phyloP scores from a whole-genome alignment of 176 grass and related monocot species.

The Ananas comosus region DNA sequence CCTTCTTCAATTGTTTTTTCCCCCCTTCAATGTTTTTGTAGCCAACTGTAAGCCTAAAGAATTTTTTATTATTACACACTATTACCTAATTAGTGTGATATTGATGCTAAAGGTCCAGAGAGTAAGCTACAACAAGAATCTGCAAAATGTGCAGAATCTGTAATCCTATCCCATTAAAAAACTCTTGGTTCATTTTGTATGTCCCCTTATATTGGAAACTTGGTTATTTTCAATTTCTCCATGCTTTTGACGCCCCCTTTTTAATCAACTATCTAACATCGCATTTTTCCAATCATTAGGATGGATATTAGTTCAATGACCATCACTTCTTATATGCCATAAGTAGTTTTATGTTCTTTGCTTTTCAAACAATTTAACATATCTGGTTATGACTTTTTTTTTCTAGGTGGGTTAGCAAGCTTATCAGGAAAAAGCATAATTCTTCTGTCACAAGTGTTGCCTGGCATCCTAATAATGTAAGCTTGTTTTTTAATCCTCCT shows the following conservation, averaged over 20 bases:
- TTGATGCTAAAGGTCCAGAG: too few relatives aligned
- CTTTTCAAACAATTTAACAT: not conserved
- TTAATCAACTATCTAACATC: not conserved
- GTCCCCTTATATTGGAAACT: not conserved
- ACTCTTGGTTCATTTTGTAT: not conserved
- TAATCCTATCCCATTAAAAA: not conserved
- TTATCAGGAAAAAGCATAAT: conserved; percentile 93
- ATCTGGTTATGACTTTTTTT: conserved; percentile 19
- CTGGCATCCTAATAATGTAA: conserved; percentile 99
- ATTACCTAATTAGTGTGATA: too few relatives aligned
- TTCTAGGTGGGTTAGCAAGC: conserved; percentile 94
- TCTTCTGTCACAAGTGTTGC: conserved; percentile 90
- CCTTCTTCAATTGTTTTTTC: not conserved
- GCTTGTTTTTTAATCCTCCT: conserved; percentile 10
- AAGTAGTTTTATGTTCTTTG: not conserved
- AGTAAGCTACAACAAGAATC: too few relatives aligned
- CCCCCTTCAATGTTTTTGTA: conserved; percentile 11
- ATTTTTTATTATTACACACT: too few relatives aligned
- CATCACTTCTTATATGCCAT: not conserved
- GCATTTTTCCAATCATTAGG: not conserved
- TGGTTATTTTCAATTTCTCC: not conserved
- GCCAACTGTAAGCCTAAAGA: not conserved
- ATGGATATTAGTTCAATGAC: not conserved
- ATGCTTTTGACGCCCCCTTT: not conserved
- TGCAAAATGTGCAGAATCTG: too few relatives aligned